A percentile compares a stretch with the other conserved stretches of the same genome.
Conservation (phyloP, 208 protist species). For the Willaertia magna region DNA sequence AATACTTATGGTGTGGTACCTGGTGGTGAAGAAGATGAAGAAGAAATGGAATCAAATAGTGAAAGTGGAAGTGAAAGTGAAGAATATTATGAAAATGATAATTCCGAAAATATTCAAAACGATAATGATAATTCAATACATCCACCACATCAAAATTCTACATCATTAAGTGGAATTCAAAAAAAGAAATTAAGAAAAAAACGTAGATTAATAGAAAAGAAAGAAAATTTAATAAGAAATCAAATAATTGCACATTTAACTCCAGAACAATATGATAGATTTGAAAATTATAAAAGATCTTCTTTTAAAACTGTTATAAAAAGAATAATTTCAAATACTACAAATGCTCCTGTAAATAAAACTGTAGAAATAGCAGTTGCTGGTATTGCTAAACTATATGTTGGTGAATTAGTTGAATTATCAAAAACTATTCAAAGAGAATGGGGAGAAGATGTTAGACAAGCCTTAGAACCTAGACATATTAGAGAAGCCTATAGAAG, state of each 20-base stretch:
- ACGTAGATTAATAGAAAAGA: not conserved
- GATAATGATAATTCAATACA: not conserved
- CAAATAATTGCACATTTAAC: not conserved
- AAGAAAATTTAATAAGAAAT: not conserved
- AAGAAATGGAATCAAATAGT: not conserved
- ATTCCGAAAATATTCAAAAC: not conserved
- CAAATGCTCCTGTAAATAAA: not conserved
- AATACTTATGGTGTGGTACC: no score
- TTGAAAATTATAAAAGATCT: not conserved
- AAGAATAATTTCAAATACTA: not conserved
- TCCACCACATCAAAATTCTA: not conserved
- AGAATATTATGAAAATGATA: not conserved
- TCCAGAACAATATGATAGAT: not conserved
- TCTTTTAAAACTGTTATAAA: not conserved
- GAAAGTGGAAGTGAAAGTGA: not conserved
- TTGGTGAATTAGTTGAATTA: not conserved
- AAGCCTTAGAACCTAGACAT: not conserved
- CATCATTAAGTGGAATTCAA: not conserved
- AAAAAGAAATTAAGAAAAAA: not conserved
- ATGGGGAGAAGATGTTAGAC: not conserved
- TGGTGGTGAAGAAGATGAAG: not conserved
- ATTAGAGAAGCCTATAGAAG: conserved; percentile 3
- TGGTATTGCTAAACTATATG: not conserved
- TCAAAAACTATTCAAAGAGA: not conserved
- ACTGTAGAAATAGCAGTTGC: not conserved